These are phyloP conservation scores for Fusarium protoensiforme DNA, from an alignment of 2,329 filamentous ascomycete species.

Conservation along the genomic window DNA sequence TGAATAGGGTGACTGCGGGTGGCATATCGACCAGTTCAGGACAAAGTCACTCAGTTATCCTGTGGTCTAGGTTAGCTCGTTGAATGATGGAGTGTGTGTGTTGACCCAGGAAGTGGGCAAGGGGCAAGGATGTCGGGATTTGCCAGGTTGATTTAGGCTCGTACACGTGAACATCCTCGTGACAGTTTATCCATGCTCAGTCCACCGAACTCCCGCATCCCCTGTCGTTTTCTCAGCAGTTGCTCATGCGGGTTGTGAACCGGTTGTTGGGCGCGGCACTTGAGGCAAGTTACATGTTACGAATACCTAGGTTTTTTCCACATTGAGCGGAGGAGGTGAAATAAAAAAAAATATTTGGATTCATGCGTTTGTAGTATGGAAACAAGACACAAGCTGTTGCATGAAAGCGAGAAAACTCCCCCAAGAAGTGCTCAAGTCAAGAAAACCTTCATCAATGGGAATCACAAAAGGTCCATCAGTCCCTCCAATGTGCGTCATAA, in stretches of 20 bases:
- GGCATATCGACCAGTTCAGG: not conserved
- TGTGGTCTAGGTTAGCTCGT: not conserved
- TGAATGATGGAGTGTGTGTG: not conserved
- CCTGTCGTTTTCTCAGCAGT: not conserved
- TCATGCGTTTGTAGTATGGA: accelerated
- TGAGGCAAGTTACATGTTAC: too few relatives aligned
- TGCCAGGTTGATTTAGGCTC: not conserved
- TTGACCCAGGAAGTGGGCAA: not conserved
- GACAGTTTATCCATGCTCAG: not conserved
- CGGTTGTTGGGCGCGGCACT: not conserved
- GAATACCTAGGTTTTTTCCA: not conserved
- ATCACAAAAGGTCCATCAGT: not conserved
- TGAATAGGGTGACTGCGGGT: not conserved
- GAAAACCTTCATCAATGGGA: not conserved
- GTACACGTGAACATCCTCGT: not conserved
- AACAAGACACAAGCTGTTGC: too few relatives aligned
- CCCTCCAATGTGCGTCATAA: not conserved
- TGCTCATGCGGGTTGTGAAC: not conserved
- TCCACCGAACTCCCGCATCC: not conserved
- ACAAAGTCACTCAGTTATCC: not conserved
- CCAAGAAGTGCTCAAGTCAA: not conserved
- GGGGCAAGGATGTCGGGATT: slow-evolving; percentile 43
- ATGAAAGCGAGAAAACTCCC: not conserved
- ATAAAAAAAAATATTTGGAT: too few relatives aligned
- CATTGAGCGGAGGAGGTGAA: not conserved